These are phyloP conservation scores for Nicotiana noctiflora DNA, from an alignment of 257 asterid species.

Conservation along the genomic window DNA sequence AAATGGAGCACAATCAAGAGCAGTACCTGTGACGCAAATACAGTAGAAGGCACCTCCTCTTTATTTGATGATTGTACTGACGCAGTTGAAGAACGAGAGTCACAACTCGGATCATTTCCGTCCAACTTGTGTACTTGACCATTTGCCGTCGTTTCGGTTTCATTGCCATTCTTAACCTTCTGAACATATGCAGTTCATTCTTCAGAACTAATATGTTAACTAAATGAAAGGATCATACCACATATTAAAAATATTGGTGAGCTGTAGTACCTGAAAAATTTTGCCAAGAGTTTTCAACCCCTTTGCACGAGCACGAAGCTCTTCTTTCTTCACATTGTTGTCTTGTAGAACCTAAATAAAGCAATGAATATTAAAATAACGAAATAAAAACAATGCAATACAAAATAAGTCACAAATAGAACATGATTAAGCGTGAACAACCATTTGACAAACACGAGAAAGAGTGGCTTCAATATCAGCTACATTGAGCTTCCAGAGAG, in stretches of 20 bases:
- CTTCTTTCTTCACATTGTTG: constrained; percentile 78
- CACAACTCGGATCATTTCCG: constrained; percentile 38
- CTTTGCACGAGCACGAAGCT: constrained; percentile 84
- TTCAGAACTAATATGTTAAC: background rate
- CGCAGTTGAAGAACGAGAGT: constrained; percentile 35
- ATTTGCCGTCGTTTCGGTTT: constrained; percentile 26
- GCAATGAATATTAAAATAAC: constrained; percentile 11
- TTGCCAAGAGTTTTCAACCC: constrained; percentile 93
- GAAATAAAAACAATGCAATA: constrained; percentile 2
- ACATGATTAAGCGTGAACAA: constrained; percentile 22
- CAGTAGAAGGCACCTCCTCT: constrained; percentile 28
- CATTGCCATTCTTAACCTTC: constrained; percentile 69
- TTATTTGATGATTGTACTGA: constrained; percentile 38
- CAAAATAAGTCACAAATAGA: constrained; percentile 1
- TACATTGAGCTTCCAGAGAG: constrained; percentile 98
- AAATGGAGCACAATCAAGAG: background rate
- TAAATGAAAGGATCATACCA: background rate
- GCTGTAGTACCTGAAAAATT: constrained; percentile 60
- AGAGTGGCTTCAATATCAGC: constrained; percentile 95
- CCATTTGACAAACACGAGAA: constrained; percentile 97
- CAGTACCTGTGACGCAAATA: constrained; percentile 46
- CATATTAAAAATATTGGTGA: constrained; percentile 7
- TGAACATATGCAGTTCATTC: constrained; percentile 22
- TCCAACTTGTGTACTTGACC: constrained; percentile 40
- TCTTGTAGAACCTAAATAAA: constrained; percentile 77